Base-by-base conservation (phyloP, 768 basidiomycete species). In the Sutorius australiensis region DNA sequence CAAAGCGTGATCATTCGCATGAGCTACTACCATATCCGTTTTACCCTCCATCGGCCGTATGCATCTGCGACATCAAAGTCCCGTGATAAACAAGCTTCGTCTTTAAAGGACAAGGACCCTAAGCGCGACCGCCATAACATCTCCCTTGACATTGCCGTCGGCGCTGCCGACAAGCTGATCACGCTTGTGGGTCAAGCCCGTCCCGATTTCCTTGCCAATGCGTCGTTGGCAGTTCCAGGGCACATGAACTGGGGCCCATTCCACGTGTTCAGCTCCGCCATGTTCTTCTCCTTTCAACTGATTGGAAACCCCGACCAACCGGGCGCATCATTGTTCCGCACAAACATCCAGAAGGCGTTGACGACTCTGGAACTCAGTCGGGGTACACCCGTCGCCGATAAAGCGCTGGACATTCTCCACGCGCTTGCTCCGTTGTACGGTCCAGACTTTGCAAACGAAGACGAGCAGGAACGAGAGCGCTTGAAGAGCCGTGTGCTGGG, bases 221-320 rank as follows among this genome's bases (percentile, higher is more conserved):
- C 81, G 13, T 78, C 84, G 16, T 71, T 84, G 54, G 81, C 86
- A 9, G 86, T 89, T 8, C 88, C 87, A 32, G 88, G 87, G 3
- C 89, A 92, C 68, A 84, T 92, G 80, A 83, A 82, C 59, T 89
- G 87, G 84, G 85, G 84, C 5, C 87, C 89, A 0, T 88, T 87
- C 72, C 89, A 92, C 63, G 82, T 86, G 60, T 92, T 92, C 74
- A 85, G 85, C 44, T 88, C 90, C 17, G 87, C 87, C 45, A 90
- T 92, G 84, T 92, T 92, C 72, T 90, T 92, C 78, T 87, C 87
- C n/a, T 91, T 91, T 72, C 89, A 92, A 61, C 78, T 92, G 45
- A 85, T 91, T 61, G 80, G 84, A 33, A 84, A 88, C 61, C 86
- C 88, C 46, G 87, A 87, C 55, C 88, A 89, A 57, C 85, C 86